A percentile compares a stretch with the other conserved stretches of the same genome.
phyloP scores from a whole-genome alignment of 2,329 filamentous ascomycete species.

The Penicillium concentricum region DNA sequence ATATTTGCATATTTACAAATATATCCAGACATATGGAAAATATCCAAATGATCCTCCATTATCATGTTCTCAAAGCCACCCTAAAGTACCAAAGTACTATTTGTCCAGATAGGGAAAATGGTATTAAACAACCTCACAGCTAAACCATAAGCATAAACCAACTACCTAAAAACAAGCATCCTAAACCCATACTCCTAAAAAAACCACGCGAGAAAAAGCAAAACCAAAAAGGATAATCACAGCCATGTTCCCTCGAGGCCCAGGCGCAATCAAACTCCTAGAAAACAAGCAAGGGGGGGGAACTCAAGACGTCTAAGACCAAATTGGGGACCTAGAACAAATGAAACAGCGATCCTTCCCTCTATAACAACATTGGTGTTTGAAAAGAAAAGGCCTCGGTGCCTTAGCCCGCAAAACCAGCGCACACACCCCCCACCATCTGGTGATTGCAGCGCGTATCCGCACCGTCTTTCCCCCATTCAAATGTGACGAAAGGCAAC shows the following conservation, averaged over 20 bases:
- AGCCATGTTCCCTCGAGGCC: constrained; percentile 9
- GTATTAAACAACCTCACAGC: background rate
- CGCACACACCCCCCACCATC: background rate
- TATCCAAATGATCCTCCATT: background rate
- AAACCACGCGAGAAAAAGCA: constrained; percentile 1
- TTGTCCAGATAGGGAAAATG: background rate
- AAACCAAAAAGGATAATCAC: background rate
- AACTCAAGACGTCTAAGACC: background rate
- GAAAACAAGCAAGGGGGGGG: constrained; percentile 18
- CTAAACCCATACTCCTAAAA: background rate
- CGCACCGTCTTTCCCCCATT: background rate
- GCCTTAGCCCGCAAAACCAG: background rate
- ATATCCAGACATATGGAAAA: background rate
- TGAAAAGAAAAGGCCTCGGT: background rate
- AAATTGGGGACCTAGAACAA: background rate
- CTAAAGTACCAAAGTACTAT: background rate
- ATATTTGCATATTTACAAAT: background rate
- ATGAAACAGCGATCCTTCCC: background rate
- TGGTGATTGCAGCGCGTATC: background rate
- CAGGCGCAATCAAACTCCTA: constrained; percentile 1
- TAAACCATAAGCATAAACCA: background rate
- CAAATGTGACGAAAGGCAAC: background rate
- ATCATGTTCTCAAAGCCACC: background rate
- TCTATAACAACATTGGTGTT: no score
- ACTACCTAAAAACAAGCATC: background rate